Base-by-base conservation (phyloP, 176 grass and related monocot genomes). In the Cenchrus fungigraminus region DNA sequence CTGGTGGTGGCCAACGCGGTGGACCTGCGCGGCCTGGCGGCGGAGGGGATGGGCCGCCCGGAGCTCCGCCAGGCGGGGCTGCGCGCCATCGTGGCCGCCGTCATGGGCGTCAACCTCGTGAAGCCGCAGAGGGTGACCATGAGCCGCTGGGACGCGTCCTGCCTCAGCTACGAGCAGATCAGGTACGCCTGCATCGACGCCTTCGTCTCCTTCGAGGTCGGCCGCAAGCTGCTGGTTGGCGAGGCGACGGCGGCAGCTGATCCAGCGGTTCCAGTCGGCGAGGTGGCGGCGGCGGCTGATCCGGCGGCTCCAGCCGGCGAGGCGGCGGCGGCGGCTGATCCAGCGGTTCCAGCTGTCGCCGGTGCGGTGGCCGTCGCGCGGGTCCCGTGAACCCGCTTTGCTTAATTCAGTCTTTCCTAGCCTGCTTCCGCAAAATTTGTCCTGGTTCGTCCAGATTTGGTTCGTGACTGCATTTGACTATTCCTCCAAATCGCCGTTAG, bases 171-270 rank as follows among this genome's bases (percentile, higher is more conserved):
- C 12, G 69, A 80, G 14, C 94, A 92, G 77, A 94, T 91, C 69
- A 9, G 12, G 73, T 84, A 86, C 55, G 92, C 88, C 43, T 89
- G 82, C 64, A 71, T 87, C 66, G 94, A 94, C 68, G 89, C 91
- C 55, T 97, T 90, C 85, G 49, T 86, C 74, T 91, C 87, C 45
- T 94, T 86, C 59, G 85, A 86, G 73, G 47, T 94, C 43, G 91
- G 89, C 60, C 67, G 65, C 81, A 81, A 71, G 73, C 91, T 97
- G 81, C 63, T 88, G 59, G 3, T n/a, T 0, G 59, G 59, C 9
- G 59, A 62, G 59, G 59, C n/a, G 59, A 28, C n/a, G 59, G 9
- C 59, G n/a, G 59, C 59, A 2, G 20, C 58, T 60, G 58, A 60
- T 60, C 58, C 58, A 22, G 57, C 57, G 2, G 57, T 22, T 60